A percentile compares a stretch with the other conserved stretches of the same genome.
Evolutionary conservation across 768 basidiomycete species (phyloP).

Genomic region (Ramaria sp.): DNA sequence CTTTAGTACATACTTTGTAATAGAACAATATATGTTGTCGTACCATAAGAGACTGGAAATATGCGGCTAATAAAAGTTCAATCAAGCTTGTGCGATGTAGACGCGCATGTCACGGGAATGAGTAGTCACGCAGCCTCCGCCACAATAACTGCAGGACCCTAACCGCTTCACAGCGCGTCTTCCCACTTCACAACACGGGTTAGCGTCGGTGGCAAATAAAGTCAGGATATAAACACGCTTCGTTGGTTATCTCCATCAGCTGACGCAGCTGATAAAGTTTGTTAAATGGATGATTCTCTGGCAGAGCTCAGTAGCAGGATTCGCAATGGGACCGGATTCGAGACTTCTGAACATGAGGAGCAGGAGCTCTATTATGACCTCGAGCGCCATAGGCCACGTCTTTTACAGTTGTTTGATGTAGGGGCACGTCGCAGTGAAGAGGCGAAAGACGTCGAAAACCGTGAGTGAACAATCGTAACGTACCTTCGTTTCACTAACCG

Average conservation of each 20-base stretch:
- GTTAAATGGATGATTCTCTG: constrained; percentile 1
- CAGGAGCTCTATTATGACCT: constrained; percentile 18
- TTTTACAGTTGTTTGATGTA: constrained; percentile 56
- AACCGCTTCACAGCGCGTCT: too few species aligned
- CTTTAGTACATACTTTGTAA: too few species aligned
- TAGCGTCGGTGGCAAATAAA: too few species aligned
- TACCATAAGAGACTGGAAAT: too few species aligned
- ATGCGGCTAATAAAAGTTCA: too few species aligned
- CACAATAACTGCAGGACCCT: too few species aligned
- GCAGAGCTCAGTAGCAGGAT: neutral
- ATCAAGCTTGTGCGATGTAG: too few species aligned
- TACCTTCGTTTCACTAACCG: neutral
- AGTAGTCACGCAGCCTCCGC: too few species aligned
- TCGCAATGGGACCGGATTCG: neutral
- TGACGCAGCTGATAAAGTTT: neutral
- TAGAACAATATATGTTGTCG: too few species aligned
- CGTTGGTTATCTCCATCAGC: neutral
- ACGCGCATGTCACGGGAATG: too few species aligned
- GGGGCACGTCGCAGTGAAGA: constrained; percentile 53
- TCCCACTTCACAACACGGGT: too few species aligned
- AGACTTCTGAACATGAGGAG: constrained; percentile 2
- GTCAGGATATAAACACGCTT: too few species aligned
- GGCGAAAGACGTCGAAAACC: constrained; percentile 60
- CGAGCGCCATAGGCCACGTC: constrained; percentile 26
- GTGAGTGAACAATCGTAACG: constrained; percentile 24